phyloP scores from a whole-genome alignment of 2,329 filamentous ascomycete species.

The Aspergillus fumigatiaffinis region DNA sequence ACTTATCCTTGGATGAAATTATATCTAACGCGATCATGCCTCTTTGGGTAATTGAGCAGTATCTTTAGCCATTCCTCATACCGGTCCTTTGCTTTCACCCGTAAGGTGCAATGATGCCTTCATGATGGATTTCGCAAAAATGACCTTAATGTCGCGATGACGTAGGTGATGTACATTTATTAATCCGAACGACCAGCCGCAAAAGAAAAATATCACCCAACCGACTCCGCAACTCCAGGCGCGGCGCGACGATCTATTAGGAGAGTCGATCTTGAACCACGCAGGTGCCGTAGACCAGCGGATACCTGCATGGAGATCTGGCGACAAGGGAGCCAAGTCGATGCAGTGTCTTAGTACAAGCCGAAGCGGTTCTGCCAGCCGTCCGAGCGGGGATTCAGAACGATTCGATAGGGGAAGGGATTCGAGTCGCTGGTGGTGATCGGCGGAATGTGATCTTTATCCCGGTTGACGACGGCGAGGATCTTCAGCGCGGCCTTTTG shows the following conservation, averaged over 20 bases:
- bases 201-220: background rate
- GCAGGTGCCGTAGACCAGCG: background rate
- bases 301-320: background rate
- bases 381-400: conserved; percentile 76
- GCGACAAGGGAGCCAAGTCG: background rate
- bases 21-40: conserved; percentile 17
- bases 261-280: background rate
- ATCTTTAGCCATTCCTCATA: background rate
- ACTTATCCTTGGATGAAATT: conserved; percentile 8
- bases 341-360: conserved; percentile 53
- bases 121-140: background rate
- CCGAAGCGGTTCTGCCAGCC: conserved; percentile 77
- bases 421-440: conserved; percentile 90
- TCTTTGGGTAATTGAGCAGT: conserved; percentile 19
- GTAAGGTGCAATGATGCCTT: background rate
- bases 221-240: background rate
- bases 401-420: conserved; percentile 91
- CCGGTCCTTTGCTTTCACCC: background rate
- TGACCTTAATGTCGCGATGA: background rate
- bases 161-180: conserved; percentile 3
- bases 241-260: background rate
- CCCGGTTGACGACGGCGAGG: conserved; percentile 76
- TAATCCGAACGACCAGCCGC: background rate
- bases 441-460: conserved; percentile 94
- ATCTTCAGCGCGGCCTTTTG: conserved; percentile 87